Evolutionary conservation across 2,329 filamentous ascomycete species (phyloP).

Genomic region (Phaeosphaeria sp.): DNA sequence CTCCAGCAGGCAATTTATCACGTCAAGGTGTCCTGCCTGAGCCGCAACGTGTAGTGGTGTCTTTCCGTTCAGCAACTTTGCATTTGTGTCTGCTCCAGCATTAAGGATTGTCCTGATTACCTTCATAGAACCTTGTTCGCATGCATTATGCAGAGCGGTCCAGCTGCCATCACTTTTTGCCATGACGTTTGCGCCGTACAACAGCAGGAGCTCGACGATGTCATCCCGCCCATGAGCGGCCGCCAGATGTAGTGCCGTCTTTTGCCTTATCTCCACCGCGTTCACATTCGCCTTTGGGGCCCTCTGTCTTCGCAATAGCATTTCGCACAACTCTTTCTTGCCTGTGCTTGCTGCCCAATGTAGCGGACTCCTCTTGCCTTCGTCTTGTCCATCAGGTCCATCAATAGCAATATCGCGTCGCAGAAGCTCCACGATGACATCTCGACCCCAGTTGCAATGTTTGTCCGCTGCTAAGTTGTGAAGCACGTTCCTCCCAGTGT

Average conservation of each 20-base stretch:
- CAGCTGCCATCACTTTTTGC: conserved; percentile 44
- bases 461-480: conserved; percentile 50
- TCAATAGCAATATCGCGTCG: conserved; percentile 50
- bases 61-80: conserved; percentile 40
- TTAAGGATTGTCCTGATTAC: conserved; percentile 38
- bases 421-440: conserved; percentile 52
- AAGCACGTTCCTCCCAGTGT: conserved; percentile 41
- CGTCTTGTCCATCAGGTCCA: conserved; percentile 49
- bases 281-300: conserved; percentile 40
- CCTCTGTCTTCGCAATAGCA: conserved; percentile 50
- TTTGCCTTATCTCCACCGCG: conserved; percentile 42
- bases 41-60: conserved; percentile 49
- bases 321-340: conserved; percentile 57
- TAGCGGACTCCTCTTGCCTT: conserved; percentile 59
- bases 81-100: conserved; percentile 43
- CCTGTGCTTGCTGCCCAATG: conserved; percentile 66
- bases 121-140: conserved; percentile 39
- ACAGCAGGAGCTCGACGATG: conserved; percentile 42
- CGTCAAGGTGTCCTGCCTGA: conserved; percentile 40
- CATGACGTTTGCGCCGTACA: conserved; percentile 39
- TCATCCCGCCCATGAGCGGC: conserved; percentile 44
- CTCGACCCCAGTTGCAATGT: conserved; percentile 55
- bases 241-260: conserved; percentile 46
- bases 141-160: conserved; percentile 45
- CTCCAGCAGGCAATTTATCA: conserved; percentile 47